Evolutionary conservation across 257 asterid genomes (phyloP), one percentile per base, ranked within the genome.

Genomic region (Jasminum sambac): DNA sequence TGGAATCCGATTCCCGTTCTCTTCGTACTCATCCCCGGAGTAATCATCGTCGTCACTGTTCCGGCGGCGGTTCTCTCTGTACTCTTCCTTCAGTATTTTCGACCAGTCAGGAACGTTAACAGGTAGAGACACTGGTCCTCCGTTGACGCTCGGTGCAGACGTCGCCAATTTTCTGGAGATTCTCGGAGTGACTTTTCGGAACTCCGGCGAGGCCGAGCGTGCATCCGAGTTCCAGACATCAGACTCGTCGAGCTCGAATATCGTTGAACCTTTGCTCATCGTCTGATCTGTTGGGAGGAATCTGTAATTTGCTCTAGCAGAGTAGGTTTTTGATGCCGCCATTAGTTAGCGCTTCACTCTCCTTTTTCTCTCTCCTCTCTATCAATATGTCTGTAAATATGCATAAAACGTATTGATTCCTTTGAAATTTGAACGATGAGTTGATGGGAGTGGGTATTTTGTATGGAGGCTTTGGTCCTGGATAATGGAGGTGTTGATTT

Each of bases 91-190:
- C 78, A 95, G 72, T 26, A 95, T 89, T 84, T 91, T 95, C 71
- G 99, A 89, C 99, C 99, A 95, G 68, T 95, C 99, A 8, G 99
- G 99, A 1, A 95, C 94, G 81, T 88, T 95, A 67, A 95, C 92
- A 80, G 99, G 99, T 24, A 95, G 73, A 48, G 99, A 94, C 14
- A 95, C 76, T 59, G 98, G 75, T 1, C 83, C 74, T 55, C 66
- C 50, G 44, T 24, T 8, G 25, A 11, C 34, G 70, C 38, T 79
- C 59, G 34, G 65, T 26, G 65, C 36, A 71, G 36, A 30, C 67
- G 40, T 37, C 23, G 74, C 26, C 42, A 88, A 60, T 70, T 82
- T 90, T 72, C 89, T 74, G 39, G 83, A 76, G 5, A 73, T 38
- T 0, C 89, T 72, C 0, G 82, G 42, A 42, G 70, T 76, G 71